These are phyloP conservation scores for Salix koriyanagi DNA, from an alignment of 345 rosid species.

Conservation along the genomic window DNA sequence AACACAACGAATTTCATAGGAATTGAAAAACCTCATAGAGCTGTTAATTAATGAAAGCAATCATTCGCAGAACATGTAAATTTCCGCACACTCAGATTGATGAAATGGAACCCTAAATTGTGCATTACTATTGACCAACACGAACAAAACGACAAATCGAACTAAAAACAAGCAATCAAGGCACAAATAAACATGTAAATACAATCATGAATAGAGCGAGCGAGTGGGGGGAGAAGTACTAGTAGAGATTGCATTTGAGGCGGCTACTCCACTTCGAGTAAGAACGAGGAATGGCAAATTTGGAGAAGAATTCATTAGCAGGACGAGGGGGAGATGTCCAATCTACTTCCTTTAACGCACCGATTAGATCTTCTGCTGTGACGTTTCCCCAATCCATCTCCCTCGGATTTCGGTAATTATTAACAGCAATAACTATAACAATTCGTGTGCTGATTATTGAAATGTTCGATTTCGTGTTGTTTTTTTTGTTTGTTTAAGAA, in stretches of 20 bases:
- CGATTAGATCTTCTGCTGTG: slow-evolving; percentile 83
- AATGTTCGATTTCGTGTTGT: too few species aligned
- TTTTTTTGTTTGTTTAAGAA: too few species aligned
- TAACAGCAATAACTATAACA: background rate
- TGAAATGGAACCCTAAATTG: background rate
- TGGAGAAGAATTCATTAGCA: slow-evolving; percentile 72
- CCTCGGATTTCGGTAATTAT: background rate
- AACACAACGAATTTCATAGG: background rate
- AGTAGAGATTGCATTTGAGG: slow-evolving; percentile 98
- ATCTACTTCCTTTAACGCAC: slow-evolving; percentile 92
- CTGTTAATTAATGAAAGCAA: background rate
- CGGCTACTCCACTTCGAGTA: slow-evolving; percentile 88
- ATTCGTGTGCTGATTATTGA: background rate
- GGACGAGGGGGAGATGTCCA: slow-evolving; percentile 99
- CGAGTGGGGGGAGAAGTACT: slow-evolving; percentile 37
- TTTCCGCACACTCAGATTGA: background rate
- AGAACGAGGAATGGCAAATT: slow-evolving; percentile 82
- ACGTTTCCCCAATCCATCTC: slow-evolving; percentile 98
- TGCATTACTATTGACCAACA: background rate
- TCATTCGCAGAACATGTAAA: background rate
- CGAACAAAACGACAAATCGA: background rate
- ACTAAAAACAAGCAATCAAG: background rate
- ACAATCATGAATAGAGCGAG: background rate
- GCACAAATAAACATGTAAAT: background rate
- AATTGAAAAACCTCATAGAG: background rate